phyloP scores from a whole-genome alignment of 2,329 filamentous ascomycete genomes.

The Penicillium crustosum region DNA sequence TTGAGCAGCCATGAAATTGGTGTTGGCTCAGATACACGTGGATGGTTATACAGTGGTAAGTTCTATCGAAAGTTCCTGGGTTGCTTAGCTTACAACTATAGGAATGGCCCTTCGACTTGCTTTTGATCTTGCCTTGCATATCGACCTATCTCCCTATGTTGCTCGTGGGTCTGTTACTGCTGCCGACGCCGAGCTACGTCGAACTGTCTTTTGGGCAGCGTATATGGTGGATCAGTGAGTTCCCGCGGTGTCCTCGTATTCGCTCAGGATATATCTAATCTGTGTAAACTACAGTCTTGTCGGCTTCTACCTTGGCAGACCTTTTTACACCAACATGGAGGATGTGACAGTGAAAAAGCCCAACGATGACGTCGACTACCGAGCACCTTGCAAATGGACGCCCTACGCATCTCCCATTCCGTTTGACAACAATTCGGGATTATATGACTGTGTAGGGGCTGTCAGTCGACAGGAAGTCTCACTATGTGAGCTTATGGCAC shows the following conservation, averaged over 20 bases:
- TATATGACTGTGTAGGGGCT: not conserved
- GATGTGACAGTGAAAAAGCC: slow-evolving; percentile 40
- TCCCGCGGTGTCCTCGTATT: too few relatives aligned
- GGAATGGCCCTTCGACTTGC: slow-evolving; percentile 40
- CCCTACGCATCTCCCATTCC: slow-evolving; percentile 20
- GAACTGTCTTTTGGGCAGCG: slow-evolving; percentile 40
- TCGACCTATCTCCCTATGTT: slow-evolving; percentile 25
- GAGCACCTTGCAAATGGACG: slow-evolving; percentile 19
- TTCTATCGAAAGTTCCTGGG: not conserved
- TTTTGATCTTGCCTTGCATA: slow-evolving; percentile 37
- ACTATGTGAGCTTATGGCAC: slow-evolving; percentile 35
- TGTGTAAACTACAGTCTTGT: slow-evolving; percentile 22
- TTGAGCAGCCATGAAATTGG: slow-evolving; percentile 44
- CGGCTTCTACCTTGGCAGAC: slow-evolving; percentile 40
- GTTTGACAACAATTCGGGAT: not conserved
- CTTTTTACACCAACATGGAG: slow-evolving; percentile 36
- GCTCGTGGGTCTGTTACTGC: slow-evolving; percentile 12
- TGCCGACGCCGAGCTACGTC: slow-evolving; percentile 28
- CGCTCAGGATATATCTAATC: not conserved
- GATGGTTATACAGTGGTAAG: slow-evolving; percentile 46
- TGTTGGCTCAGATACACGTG: slow-evolving; percentile 39
- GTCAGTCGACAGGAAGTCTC: slow-evolving; percentile 21
- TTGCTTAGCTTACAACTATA: slow-evolving; percentile 6
- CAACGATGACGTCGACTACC: not conserved
- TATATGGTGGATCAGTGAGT: slow-evolving; percentile 33